These are phyloP conservation scores for Fusarium sp. DNA, from an alignment of 2,329 filamentous ascomycete species.

Conservation along the genomic window DNA sequence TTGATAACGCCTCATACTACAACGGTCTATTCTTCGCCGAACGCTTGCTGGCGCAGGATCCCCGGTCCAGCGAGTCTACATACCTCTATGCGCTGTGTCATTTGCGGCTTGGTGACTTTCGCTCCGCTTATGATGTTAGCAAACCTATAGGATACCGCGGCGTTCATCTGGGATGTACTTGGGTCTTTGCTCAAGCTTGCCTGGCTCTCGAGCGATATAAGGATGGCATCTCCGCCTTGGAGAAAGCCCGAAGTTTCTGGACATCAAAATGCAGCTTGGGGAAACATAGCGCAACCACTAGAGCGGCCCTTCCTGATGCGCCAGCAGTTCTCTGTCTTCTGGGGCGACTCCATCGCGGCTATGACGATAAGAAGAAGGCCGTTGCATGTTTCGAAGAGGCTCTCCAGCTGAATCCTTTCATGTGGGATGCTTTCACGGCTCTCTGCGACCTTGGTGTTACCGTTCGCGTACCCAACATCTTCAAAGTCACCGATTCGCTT, in stretches of 20 bases:
- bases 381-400: slow-evolving; percentile 89
- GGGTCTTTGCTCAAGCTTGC: slow-evolving; percentile 91
- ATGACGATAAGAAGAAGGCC: slow-evolving; percentile 86
- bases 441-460: slow-evolving; percentile 89
- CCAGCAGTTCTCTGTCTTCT: slow-evolving; percentile 85
- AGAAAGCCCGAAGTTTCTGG: slow-evolving; percentile 85
- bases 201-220: slow-evolving; percentile 81
- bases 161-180: slow-evolving; percentile 86
- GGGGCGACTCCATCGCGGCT: slow-evolving; percentile 86
- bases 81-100: slow-evolving; percentile 90
- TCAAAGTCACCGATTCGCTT: slow-evolving; percentile 74
- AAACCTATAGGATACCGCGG: slow-evolving; percentile 78
- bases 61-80: slow-evolving; percentile 80
- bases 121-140: slow-evolving; percentile 86
- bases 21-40: slow-evolving; percentile 96
- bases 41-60: slow-evolving; percentile 85
- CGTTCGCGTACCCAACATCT: slow-evolving; percentile 86
- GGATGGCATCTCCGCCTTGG: slow-evolving; percentile 85
- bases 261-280: slow-evolving; percentile 80
- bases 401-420: slow-evolving; percentile 90
- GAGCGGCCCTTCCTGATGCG: slow-evolving; percentile 83
- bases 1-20: slow-evolving; percentile 90
- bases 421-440: slow-evolving; percentile 96
- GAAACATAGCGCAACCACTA: slow-evolving; percentile 81
- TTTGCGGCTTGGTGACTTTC: slow-evolving; percentile 82